Conservation (phyloP, 2,329 filamentous ascomycete species). For the Fusarium zealandicum region DNA sequence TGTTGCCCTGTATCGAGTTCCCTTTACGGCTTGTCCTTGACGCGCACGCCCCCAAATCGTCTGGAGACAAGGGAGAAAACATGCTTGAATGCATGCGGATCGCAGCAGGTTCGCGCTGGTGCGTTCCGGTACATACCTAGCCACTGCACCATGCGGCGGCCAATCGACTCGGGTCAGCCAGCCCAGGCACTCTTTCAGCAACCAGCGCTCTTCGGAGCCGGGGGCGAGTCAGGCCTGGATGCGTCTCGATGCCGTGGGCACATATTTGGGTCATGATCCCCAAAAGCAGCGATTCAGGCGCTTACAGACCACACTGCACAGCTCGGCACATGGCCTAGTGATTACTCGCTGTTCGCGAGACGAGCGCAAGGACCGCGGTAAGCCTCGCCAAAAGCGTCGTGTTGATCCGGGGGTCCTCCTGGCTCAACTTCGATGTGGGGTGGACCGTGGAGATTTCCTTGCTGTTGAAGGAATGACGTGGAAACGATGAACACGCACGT, state of each 20-base stretch:
- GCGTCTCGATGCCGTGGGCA: constrained; percentile 32
- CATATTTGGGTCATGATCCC: not conserved
- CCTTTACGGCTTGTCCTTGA: not conserved
- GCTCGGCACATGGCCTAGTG: not conserved
- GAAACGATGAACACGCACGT: constrained; percentile 35
- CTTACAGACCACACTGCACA: constrained; percentile 24
- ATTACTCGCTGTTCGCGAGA: constrained; percentile 11
- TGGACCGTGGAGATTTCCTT: constrained; percentile 7
- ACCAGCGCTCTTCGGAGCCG: constrained; percentile 11
- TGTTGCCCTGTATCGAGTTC: constrained; percentile 28
- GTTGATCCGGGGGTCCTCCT: constrained; percentile 11
- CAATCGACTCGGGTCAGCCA: constrained; percentile 23
- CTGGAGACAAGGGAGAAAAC: constrained; percentile 18
- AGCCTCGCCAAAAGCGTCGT: constrained; percentile 21
- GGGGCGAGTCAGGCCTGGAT: constrained; percentile 35
- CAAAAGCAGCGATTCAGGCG: constrained; percentile 29
- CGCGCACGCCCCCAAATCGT: constrained; percentile 25
- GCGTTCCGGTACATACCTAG: constrained; percentile 9
- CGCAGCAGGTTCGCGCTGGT: constrained; percentile 34
- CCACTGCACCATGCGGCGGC: constrained; percentile 36
- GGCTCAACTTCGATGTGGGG: constrained; percentile 8
- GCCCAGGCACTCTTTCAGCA: constrained; percentile 2
- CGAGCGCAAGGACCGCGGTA: constrained; percentile 17
- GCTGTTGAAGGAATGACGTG: constrained; percentile 35
- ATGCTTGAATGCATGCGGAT: constrained; percentile 32